Conservation (phyloP, 164 flowering plant species). For the Aristolochia californica region DNA sequence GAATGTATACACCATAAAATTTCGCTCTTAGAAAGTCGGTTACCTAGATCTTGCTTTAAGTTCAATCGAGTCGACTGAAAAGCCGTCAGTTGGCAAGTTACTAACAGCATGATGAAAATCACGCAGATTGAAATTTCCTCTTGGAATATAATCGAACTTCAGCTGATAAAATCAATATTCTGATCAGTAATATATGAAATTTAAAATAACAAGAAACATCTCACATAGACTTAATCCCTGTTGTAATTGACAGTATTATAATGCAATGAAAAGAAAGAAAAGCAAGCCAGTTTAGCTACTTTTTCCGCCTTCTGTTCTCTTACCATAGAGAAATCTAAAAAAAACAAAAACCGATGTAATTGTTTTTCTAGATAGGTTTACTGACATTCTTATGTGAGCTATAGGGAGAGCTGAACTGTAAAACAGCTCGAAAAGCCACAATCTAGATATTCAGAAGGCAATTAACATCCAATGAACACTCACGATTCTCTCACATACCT, state of each 20-base stretch:
- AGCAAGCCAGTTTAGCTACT: too few species aligned
- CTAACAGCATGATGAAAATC: slow-evolving; percentile 81
- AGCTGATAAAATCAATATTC: slow-evolving; percentile 26
- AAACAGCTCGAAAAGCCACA: too few species aligned
- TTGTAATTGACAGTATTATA: too few species aligned
- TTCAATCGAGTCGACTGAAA: slow-evolving; percentile 26
- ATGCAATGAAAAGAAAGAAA: neutral
- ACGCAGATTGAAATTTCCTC: slow-evolving; percentile 50
- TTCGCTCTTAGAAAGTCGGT: neutral
- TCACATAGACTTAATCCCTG: neutral
- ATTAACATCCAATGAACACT: neutral
- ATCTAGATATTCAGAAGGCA: too few species aligned
- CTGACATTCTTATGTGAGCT: neutral
- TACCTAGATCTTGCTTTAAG: slow-evolving; percentile 23
- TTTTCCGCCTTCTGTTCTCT: neutral
- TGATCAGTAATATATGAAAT: neutral
- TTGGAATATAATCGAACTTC: slow-evolving; percentile 57
- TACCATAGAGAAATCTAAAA: neutral
- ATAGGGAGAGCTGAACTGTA: neutral
- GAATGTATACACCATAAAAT: too few species aligned
- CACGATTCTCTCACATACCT: slow-evolving; percentile 28
- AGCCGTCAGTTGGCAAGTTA: slow-evolving; percentile 53
- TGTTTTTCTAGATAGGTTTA: neutral
- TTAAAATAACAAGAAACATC: neutral
- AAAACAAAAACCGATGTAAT: neutral